Evolutionary conservation across 805 yeast genomes (phyloP), one percentile per base, ranked within the genome.

Genomic region (Candida pseudofarinosa): DNA sequence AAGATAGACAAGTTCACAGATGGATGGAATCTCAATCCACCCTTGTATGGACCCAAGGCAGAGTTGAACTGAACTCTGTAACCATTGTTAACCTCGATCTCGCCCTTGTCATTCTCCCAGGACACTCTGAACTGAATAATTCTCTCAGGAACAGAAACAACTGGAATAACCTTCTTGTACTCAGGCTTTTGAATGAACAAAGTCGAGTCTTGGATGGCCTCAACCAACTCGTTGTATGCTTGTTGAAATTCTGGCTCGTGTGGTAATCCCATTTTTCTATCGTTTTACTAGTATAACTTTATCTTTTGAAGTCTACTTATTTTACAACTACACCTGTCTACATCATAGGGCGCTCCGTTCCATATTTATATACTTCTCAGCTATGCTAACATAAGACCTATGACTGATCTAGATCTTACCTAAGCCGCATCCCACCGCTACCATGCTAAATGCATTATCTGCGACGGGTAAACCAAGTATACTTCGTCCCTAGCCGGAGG

Each of bases 1-100:
- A 91, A 80, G 69, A 91, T 88, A 44, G 97, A 88, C 60, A 91
- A 78, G 74, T 90, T 93, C 58, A 91, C 99, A 43, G 95, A 76
- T 60, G 97, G 97, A 77, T 91, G 98, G 81, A 91, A 85, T 73
- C 99, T 83, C 58, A 91, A 80, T 67, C 99, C 99, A 66, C 99
- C 99, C 78, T 91, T 91, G 87, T 88, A 91, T 58, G 99, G 99
- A 65, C 99, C 99, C 54, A 93, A 79, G 43, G 97, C 95, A 43
- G 97, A 88, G 83, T 89, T 91, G 80, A 88, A 91, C 76, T 91
- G 99, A 51, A 91, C 97, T 76, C 99, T 82, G 89, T 80, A 91
- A 69, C 98, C 99, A 56, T 89, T 81, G 83, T 93, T 93, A 54
- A 91, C 95, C 75, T 89, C 91, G 62, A 87, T 74, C 60, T 78